These are phyloP conservation scores for Hanseniaspora sp. DNA, from an alignment of 1,139 yeast species.

Conservation along the genomic window DNA sequence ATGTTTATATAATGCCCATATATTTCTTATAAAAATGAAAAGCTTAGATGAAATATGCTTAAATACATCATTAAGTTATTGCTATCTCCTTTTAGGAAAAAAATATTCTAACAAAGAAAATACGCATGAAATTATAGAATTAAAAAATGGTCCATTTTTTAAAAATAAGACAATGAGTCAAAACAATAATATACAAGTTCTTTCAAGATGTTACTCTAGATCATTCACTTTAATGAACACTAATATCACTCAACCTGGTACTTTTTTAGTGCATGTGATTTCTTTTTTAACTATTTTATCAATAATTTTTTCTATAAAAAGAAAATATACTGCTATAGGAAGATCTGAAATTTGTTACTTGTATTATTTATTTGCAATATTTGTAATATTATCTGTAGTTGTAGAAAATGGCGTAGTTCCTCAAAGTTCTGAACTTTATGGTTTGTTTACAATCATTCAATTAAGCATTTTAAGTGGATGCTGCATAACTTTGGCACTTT, in stretches of 20 bases:
- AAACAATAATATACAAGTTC: too few relatives aligned
- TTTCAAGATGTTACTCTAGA: constrained; percentile 70
- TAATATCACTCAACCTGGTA: constrained; percentile 81
- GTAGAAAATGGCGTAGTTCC: constrained; percentile 92
- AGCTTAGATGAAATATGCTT: not conserved
- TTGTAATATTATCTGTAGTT: constrained; percentile 54
- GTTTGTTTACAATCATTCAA: constrained; percentile 75
- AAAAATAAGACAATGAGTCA: too few relatives aligned
- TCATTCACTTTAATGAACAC: constrained; percentile 83
- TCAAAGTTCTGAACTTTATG: constrained; percentile 62
- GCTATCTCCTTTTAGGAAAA: not conserved
- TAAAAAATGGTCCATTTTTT: too few relatives aligned
- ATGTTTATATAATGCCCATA: not conserved
- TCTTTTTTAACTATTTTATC: constrained; percentile 53
- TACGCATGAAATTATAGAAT: not conserved
- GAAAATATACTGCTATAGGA: constrained; percentile 89
- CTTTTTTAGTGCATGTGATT: constrained; percentile 72
- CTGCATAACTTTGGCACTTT: constrained; percentile 55
- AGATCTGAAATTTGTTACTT: constrained; percentile 73
- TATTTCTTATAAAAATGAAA: not conserved
- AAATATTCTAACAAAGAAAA: not conserved
- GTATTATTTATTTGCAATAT: constrained; percentile 48
- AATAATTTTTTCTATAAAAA: constrained; percentile 66
- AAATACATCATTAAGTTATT: constrained; percentile 9
- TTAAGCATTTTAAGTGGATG: constrained; percentile 61